Base-by-base conservation (phyloP, 1,284 basidiomycete genomes). In the Irpex sp. region DNA sequence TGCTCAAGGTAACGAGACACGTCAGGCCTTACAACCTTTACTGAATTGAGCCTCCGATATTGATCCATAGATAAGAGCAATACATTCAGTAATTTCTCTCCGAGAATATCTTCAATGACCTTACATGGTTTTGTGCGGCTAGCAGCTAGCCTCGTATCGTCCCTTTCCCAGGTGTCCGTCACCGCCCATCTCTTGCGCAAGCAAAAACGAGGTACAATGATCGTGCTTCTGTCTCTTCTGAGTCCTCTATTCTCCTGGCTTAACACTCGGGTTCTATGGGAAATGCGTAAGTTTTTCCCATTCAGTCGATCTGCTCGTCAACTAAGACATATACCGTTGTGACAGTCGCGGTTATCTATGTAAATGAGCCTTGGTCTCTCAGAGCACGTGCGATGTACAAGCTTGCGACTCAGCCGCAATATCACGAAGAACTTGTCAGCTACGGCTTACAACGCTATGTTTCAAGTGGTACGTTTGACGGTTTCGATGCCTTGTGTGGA, bases 351-450 rank as follows among this genome's bases (percentile, higher is more conserved):
- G 21, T 31, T 2, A 40, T 11, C 7, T 17, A 13, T 5, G 40
- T 58, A 3, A 80, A 19, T 5, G 47, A 63, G 17, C 38, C 15
- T 6, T 21, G 13, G 4, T 60, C 59, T 40, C n/a, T 59, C 15
- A 57, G 61, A 26, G 11, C 52, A 4, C n/a, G 26, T 17, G 61
- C 64, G 4, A 7, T 65, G 36, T 57, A 48, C 47, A n/a, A 52
- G 38, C 13, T 65, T 8, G 64, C 64, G 6, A 65, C 51, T 15
- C 57, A 44, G 36, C n/a, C 37, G 1, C 13, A 36, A 40, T 57
- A 51, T 44, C 62, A 62, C 26, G 34, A 58, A 26, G 64, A 62
- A 21, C 54, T 65, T 4, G 17, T 62, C 4, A 59, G 51, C 26
- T 48, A 57, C 2, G 40, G 40, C 15, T 15, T 44, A 9, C 8